Evolutionary conservation across 805 yeast species (phyloP).

Genomic region (Schwanniomyces vanrijiae): DNA sequence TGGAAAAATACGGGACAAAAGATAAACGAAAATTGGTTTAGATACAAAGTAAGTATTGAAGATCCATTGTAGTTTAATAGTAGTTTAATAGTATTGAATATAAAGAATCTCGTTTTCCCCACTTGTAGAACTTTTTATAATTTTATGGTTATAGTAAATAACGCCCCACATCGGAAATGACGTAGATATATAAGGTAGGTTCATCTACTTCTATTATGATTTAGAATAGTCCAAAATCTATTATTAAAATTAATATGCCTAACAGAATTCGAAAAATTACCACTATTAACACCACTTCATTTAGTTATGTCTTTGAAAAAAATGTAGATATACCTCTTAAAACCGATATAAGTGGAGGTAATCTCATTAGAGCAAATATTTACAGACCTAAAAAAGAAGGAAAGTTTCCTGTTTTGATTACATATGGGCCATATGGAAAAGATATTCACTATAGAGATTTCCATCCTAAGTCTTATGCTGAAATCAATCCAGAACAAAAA

Average conservation of each 20-base stretch:
- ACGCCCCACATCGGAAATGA: neutral
- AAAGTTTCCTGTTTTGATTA: neutral
- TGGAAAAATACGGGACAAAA: neutral
- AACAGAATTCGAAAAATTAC: neutral
- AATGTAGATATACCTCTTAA: neutral
- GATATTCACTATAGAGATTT: neutral
- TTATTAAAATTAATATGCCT: neutral
- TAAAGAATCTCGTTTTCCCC: too few relatives aligned
- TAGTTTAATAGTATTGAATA: too few relatives aligned
- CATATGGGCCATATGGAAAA: constrained; percentile 1
- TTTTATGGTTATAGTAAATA: too few relatives aligned
- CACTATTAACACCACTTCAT: neutral
- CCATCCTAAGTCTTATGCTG: neutral
- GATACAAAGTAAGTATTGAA: neutral
- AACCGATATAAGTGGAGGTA: neutral
- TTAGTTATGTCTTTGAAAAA: neutral
- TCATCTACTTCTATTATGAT: neutral
- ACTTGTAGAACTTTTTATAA: too few relatives aligned
- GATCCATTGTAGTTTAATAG: neutral
- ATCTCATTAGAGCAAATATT: neutral
- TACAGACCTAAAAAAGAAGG: constrained; percentile 1
- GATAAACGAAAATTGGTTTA: constrained; percentile 1
- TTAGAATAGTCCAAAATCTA: neutral
- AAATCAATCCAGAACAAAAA: neutral
- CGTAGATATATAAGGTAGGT: neutral